Conservation (phyloP, 176 grass and related monocot species). For the Pontederia crassipes region DNA sequence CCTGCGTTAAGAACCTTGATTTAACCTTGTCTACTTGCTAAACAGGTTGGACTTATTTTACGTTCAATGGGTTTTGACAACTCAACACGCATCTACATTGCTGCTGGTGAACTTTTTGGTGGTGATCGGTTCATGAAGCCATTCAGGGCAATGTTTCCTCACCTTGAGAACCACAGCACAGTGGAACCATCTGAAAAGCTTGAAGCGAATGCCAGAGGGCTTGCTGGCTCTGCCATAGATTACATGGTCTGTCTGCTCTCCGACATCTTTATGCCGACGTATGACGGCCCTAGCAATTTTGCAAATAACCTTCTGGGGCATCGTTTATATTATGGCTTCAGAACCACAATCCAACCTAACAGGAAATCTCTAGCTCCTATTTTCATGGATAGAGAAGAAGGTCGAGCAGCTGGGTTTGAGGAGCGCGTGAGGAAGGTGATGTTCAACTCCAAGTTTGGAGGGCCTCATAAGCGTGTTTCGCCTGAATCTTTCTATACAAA, state of each 20-base stretch:
- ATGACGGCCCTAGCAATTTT: conserved; percentile 95
- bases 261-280: conserved; percentile 91
- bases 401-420: conserved; percentile 42
- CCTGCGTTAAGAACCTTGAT: neutral
- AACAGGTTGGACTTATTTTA: conserved; percentile 76
- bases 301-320: conserved; percentile 98
- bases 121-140: conserved; percentile 89
- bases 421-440: conserved; percentile 68
- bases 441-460: conserved; percentile 68
- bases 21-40: conserved; percentile 13
- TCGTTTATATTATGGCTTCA: conserved; percentile 81
- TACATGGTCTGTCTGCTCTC: conserved; percentile 98
- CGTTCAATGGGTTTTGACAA: conserved; percentile 71
- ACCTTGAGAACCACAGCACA: conserved; percentile 60
- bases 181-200: conserved; percentile 56
- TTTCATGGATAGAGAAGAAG: conserved; percentile 76
- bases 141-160: conserved; percentile 69
- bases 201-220: conserved; percentile 61
- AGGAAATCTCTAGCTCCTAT: conserved; percentile 80
- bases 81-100: conserved; percentile 77
- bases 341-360: conserved; percentile 71
- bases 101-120: conserved; percentile 84
- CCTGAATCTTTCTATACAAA: conserved; percentile 90
- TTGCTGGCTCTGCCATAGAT: conserved; percentile 77
- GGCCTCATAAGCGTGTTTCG: conserved; percentile 51